A percentile compares a stretch with the other conserved stretches of the same genome.
phyloP scores from a whole-genome alignment of 1,139 yeast species.

The Debaryomycetaceae sp. region DNA sequence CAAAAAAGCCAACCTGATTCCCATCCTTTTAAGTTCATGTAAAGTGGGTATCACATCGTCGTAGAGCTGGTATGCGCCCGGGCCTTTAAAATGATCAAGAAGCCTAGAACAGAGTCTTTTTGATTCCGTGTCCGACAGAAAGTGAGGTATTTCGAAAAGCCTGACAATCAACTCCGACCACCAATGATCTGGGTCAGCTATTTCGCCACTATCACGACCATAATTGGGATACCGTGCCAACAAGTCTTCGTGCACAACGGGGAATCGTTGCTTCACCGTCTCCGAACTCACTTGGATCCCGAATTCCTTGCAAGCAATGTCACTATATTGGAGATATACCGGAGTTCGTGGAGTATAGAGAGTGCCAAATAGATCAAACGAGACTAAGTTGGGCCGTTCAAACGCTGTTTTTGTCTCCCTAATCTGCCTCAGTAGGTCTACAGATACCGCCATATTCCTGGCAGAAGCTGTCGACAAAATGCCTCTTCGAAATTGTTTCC shows the following conservation, averaged over 20 bases:
- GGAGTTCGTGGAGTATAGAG: constrained; percentile 56
- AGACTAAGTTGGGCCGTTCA: constrained; percentile 47
- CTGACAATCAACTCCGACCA: constrained; percentile 52
- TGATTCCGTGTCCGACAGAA: constrained; percentile 14
- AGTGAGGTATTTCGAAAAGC: constrained; percentile 34
- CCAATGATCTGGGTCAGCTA: constrained; percentile 44
- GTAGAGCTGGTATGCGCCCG: constrained; percentile 50
- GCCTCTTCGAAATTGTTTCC: not conserved
- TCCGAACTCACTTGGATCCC: constrained; percentile 36
- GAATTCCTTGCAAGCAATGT: constrained; percentile 38
- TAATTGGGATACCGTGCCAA: constrained; percentile 50
- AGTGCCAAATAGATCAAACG: constrained; percentile 69
- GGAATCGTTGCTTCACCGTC: constrained; percentile 26
- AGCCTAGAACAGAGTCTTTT: constrained; percentile 34
- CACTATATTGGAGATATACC: constrained; percentile 49
- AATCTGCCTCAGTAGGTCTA: constrained; percentile 21
- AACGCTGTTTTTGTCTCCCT: constrained; percentile 29
- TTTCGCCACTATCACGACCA: constrained; percentile 41
- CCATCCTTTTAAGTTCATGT: constrained; percentile 22
- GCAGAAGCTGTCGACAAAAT: not conserved
- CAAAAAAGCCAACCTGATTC: constrained; percentile 42
- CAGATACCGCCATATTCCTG: not conserved
- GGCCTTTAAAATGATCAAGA: constrained; percentile 43
- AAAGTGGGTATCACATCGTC: constrained; percentile 54
- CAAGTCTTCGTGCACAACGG: constrained; percentile 23